Evolutionary conservation across 2,329 filamentous ascomycete genomes (phyloP), one percentile per base, ranked within the genome.

Genomic region (Colletotrichum gloeosporioides): DNA sequence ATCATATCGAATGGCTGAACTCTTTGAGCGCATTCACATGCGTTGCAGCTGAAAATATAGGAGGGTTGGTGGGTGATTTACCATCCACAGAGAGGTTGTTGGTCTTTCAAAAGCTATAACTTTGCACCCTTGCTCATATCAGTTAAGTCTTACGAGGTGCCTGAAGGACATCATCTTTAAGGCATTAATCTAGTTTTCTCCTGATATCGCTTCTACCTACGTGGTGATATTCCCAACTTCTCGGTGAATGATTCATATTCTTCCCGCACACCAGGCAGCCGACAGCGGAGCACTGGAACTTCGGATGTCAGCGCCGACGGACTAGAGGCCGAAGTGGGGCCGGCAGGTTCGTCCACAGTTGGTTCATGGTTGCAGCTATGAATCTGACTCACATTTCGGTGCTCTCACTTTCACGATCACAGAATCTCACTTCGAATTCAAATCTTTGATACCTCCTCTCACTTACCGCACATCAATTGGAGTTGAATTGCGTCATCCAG

Each of bases 291-390:
- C 27, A 18, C n/a, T 61, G n/a, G 62, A 4, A 27, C 18, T 62
- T 72, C 69, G 68, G 72, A 71, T 29, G 29, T 49, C 27, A 61
- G 25, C 27, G 7, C 72, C 68, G 68, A 62, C 22, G 53, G 72
- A 53, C 6, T 15, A 16, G 16, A 16, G 18, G 49, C 49, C 34
- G 59, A 34, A 62, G 32, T 34, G 71, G 65, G 65, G 65, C 68
- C 15, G 49, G 3, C 29, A 0, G 25, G 25, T 27, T 59, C 18
- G 53, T 57, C 22, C 8, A 3, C 39, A n/a, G 53, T 57, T 18
- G 55, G 16, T 2, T 29, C 22, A 29, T 6, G 3, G 25, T 16
- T 27, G n/a, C 22, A 3, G 22, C 15, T 5, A 4, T 29, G 8
- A 18, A 59, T 59, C 22, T 29, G 27, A 59, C 16, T 59, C 55